These are phyloP conservation scores for Dryadomyces quercus-mongolicae DNA, from an alignment of 2,329 filamentous ascomycete species.

Conservation along the genomic window DNA sequence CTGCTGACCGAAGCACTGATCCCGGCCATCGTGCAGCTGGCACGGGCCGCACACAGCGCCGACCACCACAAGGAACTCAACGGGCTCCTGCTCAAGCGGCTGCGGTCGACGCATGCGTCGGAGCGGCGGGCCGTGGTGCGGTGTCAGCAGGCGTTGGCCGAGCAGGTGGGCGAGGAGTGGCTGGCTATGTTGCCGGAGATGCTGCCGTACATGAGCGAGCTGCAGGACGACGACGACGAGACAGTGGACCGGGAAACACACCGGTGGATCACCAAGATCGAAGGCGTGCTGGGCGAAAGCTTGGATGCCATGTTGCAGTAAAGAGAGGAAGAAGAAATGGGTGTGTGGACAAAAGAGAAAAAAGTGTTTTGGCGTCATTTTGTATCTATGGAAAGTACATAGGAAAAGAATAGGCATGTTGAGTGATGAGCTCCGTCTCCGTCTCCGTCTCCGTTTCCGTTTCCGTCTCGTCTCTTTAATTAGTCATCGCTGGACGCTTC, in stretches of 20 bases:
- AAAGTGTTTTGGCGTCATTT: not conserved
- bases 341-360: not conserved
- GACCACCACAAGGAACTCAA: conserved; percentile 91
- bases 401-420: not conserved
- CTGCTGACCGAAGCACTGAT: conserved; percentile 42
- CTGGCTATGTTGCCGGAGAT: conserved; percentile 84
- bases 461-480: not conserved
- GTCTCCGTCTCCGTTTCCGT: not conserved
- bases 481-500: conserved; percentile 4
- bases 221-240: conserved; percentile 95
- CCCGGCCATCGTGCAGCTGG: conserved; percentile 68
- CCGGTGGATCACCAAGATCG: conserved; percentile 82
- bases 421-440: not conserved
- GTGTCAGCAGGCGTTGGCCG: conserved; percentile 69
- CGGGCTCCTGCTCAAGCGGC: conserved; percentile 59
- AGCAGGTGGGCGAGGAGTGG: conserved; percentile 81
- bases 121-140: conserved; percentile 73
- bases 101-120: conserved; percentile 52
- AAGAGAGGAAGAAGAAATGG: not conserved
- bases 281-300: conserved; percentile 79
- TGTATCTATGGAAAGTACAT: not conserved
- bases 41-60: conserved; percentile 66
- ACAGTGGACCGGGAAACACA: conserved; percentile 80
- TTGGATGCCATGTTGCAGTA: conserved; percentile 84
- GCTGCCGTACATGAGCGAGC: conserved; percentile 87